These are phyloP conservation scores for Phytophthora palmivora DNA, from an alignment of 352 stramenopile genomes.

Conservation along the genomic window DNA sequence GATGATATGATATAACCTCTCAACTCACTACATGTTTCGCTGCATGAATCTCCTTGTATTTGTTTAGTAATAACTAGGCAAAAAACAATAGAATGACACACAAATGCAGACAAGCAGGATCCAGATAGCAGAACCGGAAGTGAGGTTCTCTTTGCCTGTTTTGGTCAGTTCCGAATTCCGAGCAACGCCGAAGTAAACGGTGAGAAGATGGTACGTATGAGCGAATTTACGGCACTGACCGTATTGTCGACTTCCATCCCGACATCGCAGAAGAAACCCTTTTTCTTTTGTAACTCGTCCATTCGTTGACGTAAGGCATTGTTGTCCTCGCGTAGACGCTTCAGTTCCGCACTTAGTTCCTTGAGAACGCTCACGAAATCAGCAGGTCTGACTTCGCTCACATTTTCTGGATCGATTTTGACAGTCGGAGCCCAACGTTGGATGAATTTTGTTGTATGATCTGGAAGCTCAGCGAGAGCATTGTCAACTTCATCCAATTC, in stretches of 20 bases:
- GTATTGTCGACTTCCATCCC: background rate
- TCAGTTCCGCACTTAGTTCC: background rate
- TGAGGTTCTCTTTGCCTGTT: too few species aligned
- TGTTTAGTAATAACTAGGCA: too few species aligned
- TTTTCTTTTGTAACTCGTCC: background rate
- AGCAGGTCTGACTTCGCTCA: constrained; percentile 1
- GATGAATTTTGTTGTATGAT: background rate
- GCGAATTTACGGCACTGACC: background rate
- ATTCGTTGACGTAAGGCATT: background rate
- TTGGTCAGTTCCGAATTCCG: too few species aligned
- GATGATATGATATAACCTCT: too few species aligned
- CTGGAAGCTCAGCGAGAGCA: constrained; percentile 5
- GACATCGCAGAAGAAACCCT: background rate
- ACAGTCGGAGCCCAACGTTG: background rate
- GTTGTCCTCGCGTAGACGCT: background rate
- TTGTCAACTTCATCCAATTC: constrained; percentile 5
- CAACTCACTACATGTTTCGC: too few species aligned
- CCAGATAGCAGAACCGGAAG: too few species aligned
- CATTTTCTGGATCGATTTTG: constrained; percentile 1
- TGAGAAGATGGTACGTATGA: too few species aligned
- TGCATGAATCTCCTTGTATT: too few species aligned
- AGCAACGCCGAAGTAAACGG: too few species aligned
- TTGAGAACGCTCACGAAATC: constrained; percentile 1
- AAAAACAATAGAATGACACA: too few species aligned
- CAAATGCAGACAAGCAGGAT: too few species aligned